phyloP scores from a whole-genome alignment of 768 basidiomycete species.

The Tylopilus sp. region DNA sequence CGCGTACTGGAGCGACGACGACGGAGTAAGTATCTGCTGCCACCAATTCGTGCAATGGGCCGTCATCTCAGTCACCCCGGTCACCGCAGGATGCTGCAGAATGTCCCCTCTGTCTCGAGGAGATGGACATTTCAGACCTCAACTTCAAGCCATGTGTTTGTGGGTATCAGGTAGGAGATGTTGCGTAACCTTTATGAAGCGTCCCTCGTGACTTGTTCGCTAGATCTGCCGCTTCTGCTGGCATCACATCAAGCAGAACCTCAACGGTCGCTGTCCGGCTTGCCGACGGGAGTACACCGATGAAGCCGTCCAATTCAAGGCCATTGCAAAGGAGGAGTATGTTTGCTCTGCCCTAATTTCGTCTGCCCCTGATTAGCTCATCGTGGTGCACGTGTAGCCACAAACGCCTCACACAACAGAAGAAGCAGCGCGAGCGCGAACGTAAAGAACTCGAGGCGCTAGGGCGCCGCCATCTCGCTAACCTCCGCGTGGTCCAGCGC shows the following conservation, averaged over 20 bases:
- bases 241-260: constrained; percentile 95
- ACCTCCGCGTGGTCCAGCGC: constrained; percentile 94
- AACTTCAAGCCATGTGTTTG: constrained; percentile 99
- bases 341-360: constrained; percentile 31
- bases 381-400: constrained; percentile 51
- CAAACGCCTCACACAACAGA: constrained; percentile 91
- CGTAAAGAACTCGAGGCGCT: constrained; percentile 90
- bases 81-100: constrained; percentile 85
- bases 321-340: constrained; percentile 93
- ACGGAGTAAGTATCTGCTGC: constrained; percentile 51
- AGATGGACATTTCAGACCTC: constrained; percentile 98
- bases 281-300: constrained; percentile 93
- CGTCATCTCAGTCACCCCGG: constrained; percentile 17
- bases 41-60: constrained; percentile 7
- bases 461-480: constrained; percentile 81
- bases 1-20: constrained; percentile 97
- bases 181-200: constrained; percentile 18
- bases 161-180: constrained; percentile 80
- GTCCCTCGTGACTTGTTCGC: constrained; percentile 8
- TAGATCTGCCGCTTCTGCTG: constrained; percentile 99
- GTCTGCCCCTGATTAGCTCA: constrained; percentile 12
- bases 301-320: constrained; percentile 90
- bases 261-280: constrained; percentile 95
- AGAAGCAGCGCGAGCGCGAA: constrained; percentile 91
- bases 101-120: constrained; percentile 96